These are phyloP conservation scores for Lojkania enalia DNA, from an alignment of 2,329 filamentous ascomycete genomes.

Conservation along the genomic window DNA sequence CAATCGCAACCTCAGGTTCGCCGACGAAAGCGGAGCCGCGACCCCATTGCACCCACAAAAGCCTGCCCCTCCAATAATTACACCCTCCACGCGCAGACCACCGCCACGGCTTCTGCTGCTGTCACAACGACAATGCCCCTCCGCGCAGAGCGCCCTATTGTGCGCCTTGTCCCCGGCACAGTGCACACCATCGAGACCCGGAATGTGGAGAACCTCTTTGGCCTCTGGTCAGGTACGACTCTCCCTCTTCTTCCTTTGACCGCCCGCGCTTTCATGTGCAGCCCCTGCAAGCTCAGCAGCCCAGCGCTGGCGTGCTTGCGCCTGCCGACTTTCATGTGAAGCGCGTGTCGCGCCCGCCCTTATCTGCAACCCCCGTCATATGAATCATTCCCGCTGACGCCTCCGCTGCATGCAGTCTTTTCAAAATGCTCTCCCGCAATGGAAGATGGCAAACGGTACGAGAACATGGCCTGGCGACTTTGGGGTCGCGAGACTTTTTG, in stretches of 20 bases:
- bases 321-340: constrained; percentile 10
- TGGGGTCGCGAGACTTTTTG: constrained; percentile 95
- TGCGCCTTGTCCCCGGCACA: constrained; percentile 87
- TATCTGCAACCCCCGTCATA: background rate
- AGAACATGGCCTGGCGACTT: constrained; percentile 93
- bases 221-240: constrained; percentile 91
- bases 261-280: constrained; percentile 11
- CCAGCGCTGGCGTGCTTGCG: background rate
- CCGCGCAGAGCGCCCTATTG: constrained; percentile 78
- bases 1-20: constrained; percentile 23
- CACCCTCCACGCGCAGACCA: constrained; percentile 13
- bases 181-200: constrained; percentile 94
- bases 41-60: constrained; percentile 7
- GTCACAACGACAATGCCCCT: constrained; percentile 88
- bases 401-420: constrained; percentile 65
- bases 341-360: constrained; percentile 11
- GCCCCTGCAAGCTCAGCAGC: background rate
- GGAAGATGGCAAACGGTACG: constrained; percentile 86
- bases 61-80: constrained; percentile 5
- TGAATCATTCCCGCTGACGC: constrained; percentile 25
- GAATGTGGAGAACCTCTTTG: constrained; percentile 90
- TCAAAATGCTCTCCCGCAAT: constrained; percentile 92
- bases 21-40: constrained; percentile 20
- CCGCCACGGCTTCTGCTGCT: constrained; percentile 17
- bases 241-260: constrained; percentile 11